These are phyloP conservation scores for Beauveria medogensis DNA, from an alignment of 2,329 filamentous ascomycete genomes.

Conservation along the genomic window DNA sequence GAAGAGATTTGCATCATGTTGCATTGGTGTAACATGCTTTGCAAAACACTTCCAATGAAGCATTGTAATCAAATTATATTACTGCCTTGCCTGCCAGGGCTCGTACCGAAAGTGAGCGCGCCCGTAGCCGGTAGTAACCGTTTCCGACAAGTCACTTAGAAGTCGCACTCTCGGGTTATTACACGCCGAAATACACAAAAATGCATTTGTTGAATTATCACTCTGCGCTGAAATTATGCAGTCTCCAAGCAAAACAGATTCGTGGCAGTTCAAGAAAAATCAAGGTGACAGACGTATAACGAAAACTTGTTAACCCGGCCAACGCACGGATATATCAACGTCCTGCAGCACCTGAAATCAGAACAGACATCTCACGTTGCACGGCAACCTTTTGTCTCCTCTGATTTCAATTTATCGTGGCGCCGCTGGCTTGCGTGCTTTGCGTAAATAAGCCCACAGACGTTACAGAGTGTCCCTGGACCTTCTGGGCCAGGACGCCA, in stretches of 20 bases:
- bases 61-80: neutral
- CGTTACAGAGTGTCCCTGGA: constrained; percentile 12
- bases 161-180: neutral
- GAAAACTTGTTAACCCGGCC: neutral
- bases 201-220: no score
- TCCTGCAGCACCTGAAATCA: neutral
- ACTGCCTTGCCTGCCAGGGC: neutral
- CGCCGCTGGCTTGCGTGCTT: constrained; percentile 9
- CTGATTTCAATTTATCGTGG: neutral
- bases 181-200: neutral
- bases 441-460: constrained; percentile 12
- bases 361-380: neutral
- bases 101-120: neutral
- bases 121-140: neutral
- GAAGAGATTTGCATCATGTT: no score
- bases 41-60: no score
- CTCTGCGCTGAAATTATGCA: neutral
- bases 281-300: neutral
- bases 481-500: constrained; percentile 11
- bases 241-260: neutral
- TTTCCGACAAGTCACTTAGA: neutral
- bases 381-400: neutral
- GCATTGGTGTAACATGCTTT: no score
- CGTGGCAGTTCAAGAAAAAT: no score
- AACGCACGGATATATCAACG: no score